Conservation (phyloP, 2,329 filamentous ascomycete genomes). For the Didymella pomorum region DNA sequence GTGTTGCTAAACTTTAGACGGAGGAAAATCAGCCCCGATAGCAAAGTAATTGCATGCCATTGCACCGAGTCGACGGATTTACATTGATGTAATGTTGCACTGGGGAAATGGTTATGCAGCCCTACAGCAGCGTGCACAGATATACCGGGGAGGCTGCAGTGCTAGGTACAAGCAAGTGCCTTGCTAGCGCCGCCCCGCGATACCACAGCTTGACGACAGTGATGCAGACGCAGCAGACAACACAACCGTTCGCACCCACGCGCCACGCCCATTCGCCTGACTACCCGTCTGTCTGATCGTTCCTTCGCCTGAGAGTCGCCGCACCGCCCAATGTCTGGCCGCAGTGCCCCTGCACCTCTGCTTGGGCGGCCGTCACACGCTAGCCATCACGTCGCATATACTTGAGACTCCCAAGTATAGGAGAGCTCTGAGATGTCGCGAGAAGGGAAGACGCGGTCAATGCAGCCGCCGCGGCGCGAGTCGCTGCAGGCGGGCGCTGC, state of each 20-base stretch:
- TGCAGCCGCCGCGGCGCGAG: slow-evolving; percentile 17
- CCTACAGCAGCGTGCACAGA: neutral
- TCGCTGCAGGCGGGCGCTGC: slow-evolving; percentile 15
- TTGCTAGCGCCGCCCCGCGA: neutral
- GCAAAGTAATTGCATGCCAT: neutral
- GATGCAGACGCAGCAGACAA: neutral
- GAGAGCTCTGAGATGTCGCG: neutral
- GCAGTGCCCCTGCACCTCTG: slow-evolving; percentile 33
- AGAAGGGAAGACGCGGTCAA: slow-evolving; percentile 32
- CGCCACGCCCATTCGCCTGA: neutral
- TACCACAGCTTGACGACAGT: neutral
- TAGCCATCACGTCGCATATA: slow-evolving; percentile 24
- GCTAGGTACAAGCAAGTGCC: no score
- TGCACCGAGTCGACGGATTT: neutral
- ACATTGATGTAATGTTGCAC: no score
- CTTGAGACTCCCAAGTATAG: no score
- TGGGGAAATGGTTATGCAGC: neutral
- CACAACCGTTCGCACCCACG: neutral
- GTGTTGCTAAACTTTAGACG: slow-evolving; percentile 37
- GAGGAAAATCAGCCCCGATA: neutral
- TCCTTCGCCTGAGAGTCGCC: neutral
- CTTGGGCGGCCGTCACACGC: slow-evolving; percentile 31
- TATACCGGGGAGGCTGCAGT: neutral
- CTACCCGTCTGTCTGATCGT: no score
- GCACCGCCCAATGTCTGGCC: slow-evolving; percentile 31